A percentile compares a stretch with the other conserved stretches of the same genome.
Conservation (phyloP, 2,329 filamentous ascomycete species). For the Basipetospora sp. region DNA sequence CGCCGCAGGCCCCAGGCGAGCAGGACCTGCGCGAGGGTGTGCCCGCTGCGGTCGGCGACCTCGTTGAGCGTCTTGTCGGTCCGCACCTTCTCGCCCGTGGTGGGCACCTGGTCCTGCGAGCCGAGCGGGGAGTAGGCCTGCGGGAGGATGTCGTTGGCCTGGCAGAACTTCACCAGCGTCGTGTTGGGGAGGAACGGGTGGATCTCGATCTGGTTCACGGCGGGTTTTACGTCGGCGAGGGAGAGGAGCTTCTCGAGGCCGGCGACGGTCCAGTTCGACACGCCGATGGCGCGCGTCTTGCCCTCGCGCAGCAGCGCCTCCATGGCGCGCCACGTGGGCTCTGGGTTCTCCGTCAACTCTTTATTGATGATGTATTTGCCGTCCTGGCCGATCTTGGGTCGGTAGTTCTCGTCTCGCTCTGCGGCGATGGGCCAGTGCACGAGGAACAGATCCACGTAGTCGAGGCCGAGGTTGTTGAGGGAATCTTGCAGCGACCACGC, state of each 20-base stretch:
- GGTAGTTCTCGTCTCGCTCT: conserved; percentile 27
- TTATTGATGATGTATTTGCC: conserved; percentile 6
- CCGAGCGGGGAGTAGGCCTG: conserved; percentile 21
- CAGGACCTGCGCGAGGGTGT: conserved; percentile 37
- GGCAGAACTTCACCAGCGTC: conserved; percentile 33
- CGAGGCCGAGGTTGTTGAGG: conserved; percentile 38
- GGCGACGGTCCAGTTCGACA: conserved; percentile 42
- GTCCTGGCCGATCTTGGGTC: conserved; percentile 18
- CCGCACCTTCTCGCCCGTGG: conserved; percentile 17
- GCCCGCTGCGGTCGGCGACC: conserved; percentile 35
- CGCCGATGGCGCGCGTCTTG: conserved; percentile 42
- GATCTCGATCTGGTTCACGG: conserved; percentile 37
- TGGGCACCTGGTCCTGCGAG: conserved; percentile 41
- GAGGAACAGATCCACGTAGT: conserved; percentile 34
- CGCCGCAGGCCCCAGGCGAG: conserved; percentile 47
- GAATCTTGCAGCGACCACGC: conserved; percentile 40
- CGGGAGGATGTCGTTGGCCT: conserved; percentile 19
- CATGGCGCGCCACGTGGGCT: conserved; percentile 47
- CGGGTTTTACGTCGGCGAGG: conserved; percentile 30
- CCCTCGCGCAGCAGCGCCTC: conserved; percentile 39
- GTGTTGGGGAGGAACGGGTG: conserved; percentile 32
- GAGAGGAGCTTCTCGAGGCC: conserved; percentile 37
- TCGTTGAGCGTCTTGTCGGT: conserved; percentile 35
- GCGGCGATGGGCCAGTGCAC: conserved; percentile 52
- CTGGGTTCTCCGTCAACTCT: conserved; percentile 2